These are phyloP conservation scores for Rhododendron kiyosumense DNA, from an alignment of 148 eudicot species.

Conservation along the genomic window DNA sequence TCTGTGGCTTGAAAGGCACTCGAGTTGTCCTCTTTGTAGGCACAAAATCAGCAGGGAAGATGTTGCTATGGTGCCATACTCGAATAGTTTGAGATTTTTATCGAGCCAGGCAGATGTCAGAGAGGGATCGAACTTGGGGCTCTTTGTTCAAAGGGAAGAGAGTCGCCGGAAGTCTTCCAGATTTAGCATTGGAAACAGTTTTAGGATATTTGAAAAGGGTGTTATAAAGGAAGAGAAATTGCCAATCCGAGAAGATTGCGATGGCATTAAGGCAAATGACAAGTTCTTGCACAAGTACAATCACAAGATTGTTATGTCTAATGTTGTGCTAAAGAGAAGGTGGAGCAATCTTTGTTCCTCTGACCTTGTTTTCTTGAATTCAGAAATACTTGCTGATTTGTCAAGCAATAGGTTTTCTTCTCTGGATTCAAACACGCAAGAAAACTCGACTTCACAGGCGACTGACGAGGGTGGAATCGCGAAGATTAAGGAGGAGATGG, in stretches of 20 bases:
- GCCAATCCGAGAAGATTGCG: not conserved
- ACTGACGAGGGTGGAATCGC: constrained; percentile 7
- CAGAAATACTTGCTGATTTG: constrained; percentile 51
- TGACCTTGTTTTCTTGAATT: constrained; percentile 33
- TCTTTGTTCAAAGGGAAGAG: constrained; percentile 55
- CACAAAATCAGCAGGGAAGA: constrained; percentile 45
- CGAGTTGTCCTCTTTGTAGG: constrained; percentile 80
- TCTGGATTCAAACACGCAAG: constrained; percentile 2
- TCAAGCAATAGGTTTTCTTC: constrained; percentile 44
- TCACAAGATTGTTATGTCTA: constrained; percentile 61
- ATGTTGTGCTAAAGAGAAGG: constrained; percentile 53
- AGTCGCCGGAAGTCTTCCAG: constrained; percentile 29
- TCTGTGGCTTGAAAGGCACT: constrained; percentile 62
- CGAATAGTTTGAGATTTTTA: constrained; percentile 40
- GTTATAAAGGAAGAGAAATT: not conserved
- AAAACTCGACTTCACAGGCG: not conserved
- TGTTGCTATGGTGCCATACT: constrained; percentile 13
- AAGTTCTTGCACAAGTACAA: constrained; percentile 43
- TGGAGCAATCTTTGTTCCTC: constrained; percentile 35
- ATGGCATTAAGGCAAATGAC: not conserved
- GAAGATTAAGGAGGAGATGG: constrained; percentile 35
- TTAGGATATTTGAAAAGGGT: constrained; percentile 22
- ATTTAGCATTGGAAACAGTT: constrained; percentile 45
- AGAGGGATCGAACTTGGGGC: constrained; percentile 30
- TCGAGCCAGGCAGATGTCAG: constrained; percentile 15